Percentiles rank a stretch among this genome's conserved stretches.
Conservation (phyloP, 345 rosid genomes). For the Populus tremula region DNA sequence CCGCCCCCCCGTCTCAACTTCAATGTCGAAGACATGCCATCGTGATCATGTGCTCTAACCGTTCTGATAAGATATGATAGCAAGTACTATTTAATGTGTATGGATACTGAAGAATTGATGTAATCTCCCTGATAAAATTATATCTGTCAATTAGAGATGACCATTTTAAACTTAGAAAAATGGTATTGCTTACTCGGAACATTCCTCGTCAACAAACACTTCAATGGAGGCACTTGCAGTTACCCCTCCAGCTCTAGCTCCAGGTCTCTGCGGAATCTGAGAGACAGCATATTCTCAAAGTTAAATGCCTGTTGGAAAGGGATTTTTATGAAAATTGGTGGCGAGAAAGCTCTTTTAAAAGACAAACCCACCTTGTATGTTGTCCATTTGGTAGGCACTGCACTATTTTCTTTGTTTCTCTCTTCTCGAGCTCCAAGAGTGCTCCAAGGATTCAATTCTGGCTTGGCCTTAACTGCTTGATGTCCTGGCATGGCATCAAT, state of each 20-base stretch:
- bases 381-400: constrained; percentile 72
- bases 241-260: constrained; percentile 38
- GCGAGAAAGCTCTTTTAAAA: not conserved
- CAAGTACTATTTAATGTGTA: not conserved
- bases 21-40: constrained; percentile 34
- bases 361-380: constrained; percentile 57
- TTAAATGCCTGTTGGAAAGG: constrained; percentile 4
- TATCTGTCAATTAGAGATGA: not conserved
- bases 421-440: constrained; percentile 67
- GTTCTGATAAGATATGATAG: constrained; percentile 19
- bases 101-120: not conserved
- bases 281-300: constrained; percentile 7
- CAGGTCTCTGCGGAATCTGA: constrained; percentile 67
- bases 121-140: not conserved
- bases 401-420: constrained; percentile 90
- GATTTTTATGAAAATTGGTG: not conserved
- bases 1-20: constrained; percentile 39
- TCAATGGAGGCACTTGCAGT: constrained; percentile 51
- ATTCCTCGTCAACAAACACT: constrained; percentile 80
- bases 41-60: constrained; percentile 5
- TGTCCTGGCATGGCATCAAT: constrained; percentile 29
- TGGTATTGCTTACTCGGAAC: constrained; percentile 49
- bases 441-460: constrained; percentile 54
- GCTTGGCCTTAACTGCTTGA: constrained; percentile 44
- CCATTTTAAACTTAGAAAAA: not conserved